Evolutionary conservation across 2,329 filamentous ascomycete genomes (phyloP).

Genomic region (Sarocladium strictum): DNA sequence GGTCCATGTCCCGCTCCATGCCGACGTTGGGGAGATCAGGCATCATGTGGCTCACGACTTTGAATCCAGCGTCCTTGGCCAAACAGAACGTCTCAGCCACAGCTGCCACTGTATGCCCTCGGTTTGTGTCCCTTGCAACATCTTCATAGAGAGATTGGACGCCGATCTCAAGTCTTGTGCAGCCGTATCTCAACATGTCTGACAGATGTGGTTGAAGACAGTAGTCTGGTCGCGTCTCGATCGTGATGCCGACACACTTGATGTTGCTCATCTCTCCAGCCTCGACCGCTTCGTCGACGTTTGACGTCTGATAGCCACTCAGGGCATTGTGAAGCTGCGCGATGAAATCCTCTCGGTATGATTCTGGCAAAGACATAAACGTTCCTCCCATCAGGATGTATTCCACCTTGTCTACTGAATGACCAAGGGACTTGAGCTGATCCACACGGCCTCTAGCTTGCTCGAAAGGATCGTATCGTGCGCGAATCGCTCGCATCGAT

Average conservation of each 20-base stretch:
- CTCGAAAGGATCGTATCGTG: slow-evolving; percentile 95
- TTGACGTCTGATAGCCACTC: slow-evolving; percentile 88
- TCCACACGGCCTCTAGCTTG: slow-evolving; percentile 94
- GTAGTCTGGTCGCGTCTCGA: slow-evolving; percentile 95
- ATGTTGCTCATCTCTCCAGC: slow-evolving; percentile 95
- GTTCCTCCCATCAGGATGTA: slow-evolving; percentile 99
- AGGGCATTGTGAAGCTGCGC: slow-evolving; percentile 94
- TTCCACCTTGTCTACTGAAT: slow-evolving; percentile 98
- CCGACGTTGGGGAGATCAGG: slow-evolving; percentile 96
- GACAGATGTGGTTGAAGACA: slow-evolving; percentile 93
- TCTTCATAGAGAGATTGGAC: slow-evolving; percentile 98
- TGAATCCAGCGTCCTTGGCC: slow-evolving; percentile 97
- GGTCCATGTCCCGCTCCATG: slow-evolving; percentile 94
- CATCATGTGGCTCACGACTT: slow-evolving; percentile 99
- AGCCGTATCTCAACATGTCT: slow-evolving; percentile 96
- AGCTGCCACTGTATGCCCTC: slow-evolving; percentile 90
- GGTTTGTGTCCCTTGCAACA: slow-evolving; percentile 94
- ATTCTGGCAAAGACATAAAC: slow-evolving; percentile 91
- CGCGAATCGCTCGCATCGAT: slow-evolving; percentile 95
- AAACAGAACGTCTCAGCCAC: slow-evolving; percentile 95
- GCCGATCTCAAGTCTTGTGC: slow-evolving; percentile 87
- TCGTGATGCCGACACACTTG: slow-evolving; percentile 98
- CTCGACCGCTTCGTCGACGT: slow-evolving; percentile 91
- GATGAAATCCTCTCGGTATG: slow-evolving; percentile 90
- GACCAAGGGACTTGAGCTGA: slow-evolving; percentile 90